These are phyloP conservation scores for Tolypocladium tundrense DNA, from an alignment of 2,329 filamentous ascomycete genomes.

Conservation along the genomic window DNA sequence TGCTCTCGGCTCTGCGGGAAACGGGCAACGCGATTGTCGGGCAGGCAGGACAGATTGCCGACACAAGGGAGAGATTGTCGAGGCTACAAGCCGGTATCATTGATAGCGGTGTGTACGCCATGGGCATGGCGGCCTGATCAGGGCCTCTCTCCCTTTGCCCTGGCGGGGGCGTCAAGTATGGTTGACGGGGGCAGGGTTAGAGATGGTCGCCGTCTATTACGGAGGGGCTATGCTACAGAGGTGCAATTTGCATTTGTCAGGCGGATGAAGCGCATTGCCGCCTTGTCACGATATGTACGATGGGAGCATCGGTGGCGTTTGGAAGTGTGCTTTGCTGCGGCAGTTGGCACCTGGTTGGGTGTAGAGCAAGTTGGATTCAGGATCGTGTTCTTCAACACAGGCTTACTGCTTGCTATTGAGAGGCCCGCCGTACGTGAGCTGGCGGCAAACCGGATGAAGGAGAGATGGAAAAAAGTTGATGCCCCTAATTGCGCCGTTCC, in stretches of 20 bases:
- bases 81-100: constrained; percentile 30
- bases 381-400: not conserved
- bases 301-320: constrained; percentile 1
- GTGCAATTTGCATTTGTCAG: not conserved
- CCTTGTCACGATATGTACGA: not conserved
- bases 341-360: not conserved
- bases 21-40: constrained; percentile 29
- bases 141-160: not conserved
- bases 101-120: constrained; percentile 24
- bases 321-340: not conserved
- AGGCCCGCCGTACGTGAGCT: not conserved
- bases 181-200: not conserved
- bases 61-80: constrained; percentile 30
- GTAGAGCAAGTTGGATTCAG: not conserved
- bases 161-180: too few species aligned
- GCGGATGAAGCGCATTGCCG: not conserved
- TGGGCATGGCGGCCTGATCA: constrained; percentile 20
- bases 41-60: constrained; percentile 31
- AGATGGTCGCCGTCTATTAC: not conserved
- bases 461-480: not conserved
- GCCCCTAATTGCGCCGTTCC: not conserved
- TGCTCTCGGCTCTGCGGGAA: constrained; percentile 26
- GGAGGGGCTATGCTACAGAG: not conserved
- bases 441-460: not conserved
- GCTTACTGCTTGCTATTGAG: not conserved